Evolutionary conservation across 345 rosid genomes (phyloP), one percentile per base, ranked within the genome.

Genomic region (Eucalyptus marginata): DNA sequence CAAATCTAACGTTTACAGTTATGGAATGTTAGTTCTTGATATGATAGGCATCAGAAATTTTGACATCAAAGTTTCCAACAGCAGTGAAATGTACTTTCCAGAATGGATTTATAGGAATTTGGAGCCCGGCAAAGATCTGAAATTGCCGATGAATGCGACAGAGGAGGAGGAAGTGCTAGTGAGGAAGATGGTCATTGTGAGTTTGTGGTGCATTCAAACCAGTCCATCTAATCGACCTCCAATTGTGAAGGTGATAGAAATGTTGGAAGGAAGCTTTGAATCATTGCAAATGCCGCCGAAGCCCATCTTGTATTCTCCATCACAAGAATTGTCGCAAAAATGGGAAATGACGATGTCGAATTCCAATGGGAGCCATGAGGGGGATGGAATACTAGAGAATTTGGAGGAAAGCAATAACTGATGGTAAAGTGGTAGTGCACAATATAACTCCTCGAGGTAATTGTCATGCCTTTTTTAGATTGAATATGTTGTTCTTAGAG

Each of bases 1-100:
- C 88, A 94, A 94, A 27, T 92, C 92, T 2, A 93, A 94, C 86
- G 93, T 92, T 8, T 94, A 93, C 3, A 93, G 94, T 86, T 94
- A 93, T 4, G 94, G 94, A 52, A 94, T 93, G 93, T 84, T 94
- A 86, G 80, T 93, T 50, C 87, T 93, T 2, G 92, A 92, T 58
- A 93, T 94, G 90, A 87, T 93, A 29, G 92, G 93, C 14, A 90
- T 88, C 16, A 90, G 87, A 84, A 89, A 89, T 17, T 13, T 11
- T 7, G 33, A 90, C 66, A n/a, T 8, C 5, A 27, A 49, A 88
- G 90, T 51, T 44, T 90, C 91, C 8, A 49, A 46, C 24, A 83
- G 22, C 4, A 56, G 5, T 85, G 90, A 92, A 52, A 36, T 86
- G 27, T 92, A 90, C 84, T 94, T 95, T 90, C 92, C 90, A 1